phyloP scores from a whole-genome alignment of 768 basidiomycete species.

The Pleurotus platypus region DNA sequence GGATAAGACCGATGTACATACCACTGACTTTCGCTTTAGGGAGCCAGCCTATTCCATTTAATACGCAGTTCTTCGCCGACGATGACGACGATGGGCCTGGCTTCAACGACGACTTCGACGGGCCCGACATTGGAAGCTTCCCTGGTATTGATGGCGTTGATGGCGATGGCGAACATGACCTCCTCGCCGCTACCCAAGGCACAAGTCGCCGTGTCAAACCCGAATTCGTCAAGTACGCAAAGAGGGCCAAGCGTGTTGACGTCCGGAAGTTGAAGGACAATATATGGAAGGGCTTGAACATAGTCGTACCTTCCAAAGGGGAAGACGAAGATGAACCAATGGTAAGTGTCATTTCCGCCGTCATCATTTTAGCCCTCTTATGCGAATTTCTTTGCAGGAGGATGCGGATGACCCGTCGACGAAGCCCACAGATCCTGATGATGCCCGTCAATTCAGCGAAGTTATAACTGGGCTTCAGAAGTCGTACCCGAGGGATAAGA shows the following conservation, averaged over 20 bases:
- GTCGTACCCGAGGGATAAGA: conserved; percentile 88
- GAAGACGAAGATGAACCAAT: conserved; percentile 43
- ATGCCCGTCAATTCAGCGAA: conserved; percentile 67
- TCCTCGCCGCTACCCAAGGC: conserved; percentile 77
- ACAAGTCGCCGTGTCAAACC: conserved; percentile 78
- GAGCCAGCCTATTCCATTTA: conserved; percentile 68
- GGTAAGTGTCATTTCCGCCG: conserved; percentile 33
- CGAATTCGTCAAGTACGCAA: conserved; percentile 90
- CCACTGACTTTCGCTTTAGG: conserved; percentile 9
- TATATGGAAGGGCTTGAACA: conserved; percentile 92
- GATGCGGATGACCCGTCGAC: conserved; percentile 37
- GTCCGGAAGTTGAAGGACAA: conserved; percentile 96
- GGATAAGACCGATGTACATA: too few species aligned
- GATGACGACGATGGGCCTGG: conserved; percentile 79
- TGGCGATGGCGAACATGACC: conserved; percentile 79
- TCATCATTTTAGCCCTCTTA: background rate
- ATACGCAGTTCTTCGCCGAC: conserved; percentile 96
- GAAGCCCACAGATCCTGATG: conserved; percentile 55
- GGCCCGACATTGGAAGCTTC: conserved; percentile 29
- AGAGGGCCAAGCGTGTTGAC: conserved; percentile 94
- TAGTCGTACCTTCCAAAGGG: conserved; percentile 50
- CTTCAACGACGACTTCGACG: conserved; percentile 62
- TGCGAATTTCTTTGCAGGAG: conserved; percentile 35
- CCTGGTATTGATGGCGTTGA: conserved; percentile 24
- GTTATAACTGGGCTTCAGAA: conserved; percentile 81